These are phyloP conservation scores for Xerocomus amazonicus DNA, from an alignment of 1,284 basidiomycete genomes.

Conservation along the genomic window DNA sequence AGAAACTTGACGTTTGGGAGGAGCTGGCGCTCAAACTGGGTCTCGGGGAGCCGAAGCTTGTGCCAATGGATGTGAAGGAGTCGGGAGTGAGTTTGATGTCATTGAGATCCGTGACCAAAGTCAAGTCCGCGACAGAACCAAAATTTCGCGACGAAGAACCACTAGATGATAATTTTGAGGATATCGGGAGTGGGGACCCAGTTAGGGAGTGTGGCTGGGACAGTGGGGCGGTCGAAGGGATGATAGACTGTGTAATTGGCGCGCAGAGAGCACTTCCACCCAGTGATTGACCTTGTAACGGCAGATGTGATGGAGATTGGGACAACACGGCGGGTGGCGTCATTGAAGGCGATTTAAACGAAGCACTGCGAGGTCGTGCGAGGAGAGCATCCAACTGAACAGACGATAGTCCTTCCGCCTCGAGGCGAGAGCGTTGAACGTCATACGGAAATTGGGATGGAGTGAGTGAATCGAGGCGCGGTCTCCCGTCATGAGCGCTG, in stretches of 20 bases:
- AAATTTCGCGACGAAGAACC: slow-evolving; percentile 21
- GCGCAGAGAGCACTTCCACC: slow-evolving; percentile 14
- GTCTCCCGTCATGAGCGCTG: slow-evolving; percentile 24
- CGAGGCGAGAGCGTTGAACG: slow-evolving; percentile 26
- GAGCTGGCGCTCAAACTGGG: slow-evolving; percentile 26
- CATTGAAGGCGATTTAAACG: slow-evolving; percentile 27
- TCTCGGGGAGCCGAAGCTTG: slow-evolving; percentile 25
- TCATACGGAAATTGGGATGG: slow-evolving; percentile 27
- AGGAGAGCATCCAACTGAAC: slow-evolving; percentile 29
- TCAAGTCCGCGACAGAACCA: slow-evolving; percentile 18
- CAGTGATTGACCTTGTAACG: slow-evolving; percentile 21
- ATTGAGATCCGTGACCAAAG: slow-evolving; percentile 23
- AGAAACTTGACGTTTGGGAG: slow-evolving; percentile 29
- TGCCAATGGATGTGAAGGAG: slow-evolving; percentile 23
- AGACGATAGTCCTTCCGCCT: slow-evolving; percentile 26
- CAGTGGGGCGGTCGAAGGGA: slow-evolving; percentile 21
- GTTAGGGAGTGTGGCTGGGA: slow-evolving; percentile 29
- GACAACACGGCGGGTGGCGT: slow-evolving; percentile 14
- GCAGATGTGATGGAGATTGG: slow-evolving; percentile 25
- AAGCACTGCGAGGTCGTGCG: slow-evolving; percentile 22
- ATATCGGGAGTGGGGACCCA: slow-evolving; percentile 25
- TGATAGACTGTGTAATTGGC: slow-evolving; percentile 20
- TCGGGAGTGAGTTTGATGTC: slow-evolving; percentile 29
- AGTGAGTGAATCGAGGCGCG: slow-evolving; percentile 20
- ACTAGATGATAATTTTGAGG: slow-evolving; percentile 19